A percentile compares a stretch with the other conserved stretches of the same genome.
Evolutionary conservation across 345 rosid species (phyloP).

Genomic region (Hibiscus mutabilis): DNA sequence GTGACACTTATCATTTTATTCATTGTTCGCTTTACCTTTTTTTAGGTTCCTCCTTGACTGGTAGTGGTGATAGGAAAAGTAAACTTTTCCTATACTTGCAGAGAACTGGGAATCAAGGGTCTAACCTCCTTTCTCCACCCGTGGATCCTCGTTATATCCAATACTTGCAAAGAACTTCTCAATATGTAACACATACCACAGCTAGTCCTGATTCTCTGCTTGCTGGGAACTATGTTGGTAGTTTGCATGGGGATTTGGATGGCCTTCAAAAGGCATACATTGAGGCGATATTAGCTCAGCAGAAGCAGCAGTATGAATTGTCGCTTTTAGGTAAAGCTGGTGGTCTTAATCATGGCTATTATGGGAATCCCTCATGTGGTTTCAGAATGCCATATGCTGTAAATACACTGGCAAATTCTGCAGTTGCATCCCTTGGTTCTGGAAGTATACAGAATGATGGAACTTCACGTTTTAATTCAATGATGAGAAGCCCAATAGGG

Average conservation of each 20-base stretch:
- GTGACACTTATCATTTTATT: background rate
- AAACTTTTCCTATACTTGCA: no score
- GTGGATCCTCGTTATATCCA: conserved; percentile 46
- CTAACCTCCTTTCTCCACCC: conserved; percentile 39
- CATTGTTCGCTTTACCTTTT: background rate
- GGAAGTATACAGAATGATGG: conserved; percentile 52
- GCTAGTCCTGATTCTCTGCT: conserved; percentile 37
- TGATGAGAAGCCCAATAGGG: conserved; percentile 50
- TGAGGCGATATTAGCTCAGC: conserved; percentile 59
- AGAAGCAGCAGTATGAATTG: conserved; percentile 54
- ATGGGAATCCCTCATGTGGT: conserved; percentile 49
- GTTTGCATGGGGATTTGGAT: conserved; percentile 38
- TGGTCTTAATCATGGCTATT: conserved; percentile 39
- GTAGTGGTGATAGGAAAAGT: conserved; percentile 33
- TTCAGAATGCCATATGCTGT: conserved; percentile 39
- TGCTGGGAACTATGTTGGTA: conserved; percentile 35
- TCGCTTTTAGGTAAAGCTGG: conserved; percentile 39
- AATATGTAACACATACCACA: conserved; percentile 20
- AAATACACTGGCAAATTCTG: conserved; percentile 38
- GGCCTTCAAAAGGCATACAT: conserved; percentile 49
- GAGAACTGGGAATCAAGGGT: conserved; percentile 42
- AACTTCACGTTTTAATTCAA: conserved; percentile 42
- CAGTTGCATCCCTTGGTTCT: conserved; percentile 45
- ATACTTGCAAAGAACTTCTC: conserved; percentile 42
- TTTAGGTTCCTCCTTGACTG: conserved; percentile 41